phyloP scores from a whole-genome alignment of 306 rosid genomes.

The Mucuna pruriens region DNA sequence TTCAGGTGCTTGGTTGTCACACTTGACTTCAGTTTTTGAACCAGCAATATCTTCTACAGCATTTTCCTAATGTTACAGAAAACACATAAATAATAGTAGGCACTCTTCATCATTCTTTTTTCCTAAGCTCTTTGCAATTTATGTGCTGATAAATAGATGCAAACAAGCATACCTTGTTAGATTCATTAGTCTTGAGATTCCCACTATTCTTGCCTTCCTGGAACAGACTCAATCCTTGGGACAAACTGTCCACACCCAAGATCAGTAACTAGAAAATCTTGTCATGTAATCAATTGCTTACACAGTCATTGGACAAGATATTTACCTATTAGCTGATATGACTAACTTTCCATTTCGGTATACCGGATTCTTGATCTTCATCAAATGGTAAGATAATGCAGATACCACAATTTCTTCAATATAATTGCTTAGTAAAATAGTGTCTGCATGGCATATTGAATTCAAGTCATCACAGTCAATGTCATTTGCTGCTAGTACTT shows the following conservation, averaged over 20 bases:
- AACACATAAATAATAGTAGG: neutral
- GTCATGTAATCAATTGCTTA: neutral
- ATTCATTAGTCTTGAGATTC: slow-evolving; percentile 69
- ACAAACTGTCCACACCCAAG: slow-evolving; percentile 69
- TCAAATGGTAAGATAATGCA: slow-evolving; percentile 78
- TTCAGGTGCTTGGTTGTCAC: slow-evolving; percentile 63
- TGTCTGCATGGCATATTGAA: slow-evolving; percentile 71
- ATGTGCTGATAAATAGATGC: neutral
- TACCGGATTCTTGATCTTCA: slow-evolving; percentile 68
- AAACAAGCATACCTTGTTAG: slow-evolving; percentile 58
- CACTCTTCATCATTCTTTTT: neutral
- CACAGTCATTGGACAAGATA: slow-evolving; percentile 12
- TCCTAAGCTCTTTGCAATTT: neutral
- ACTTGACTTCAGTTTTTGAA: slow-evolving; percentile 57
- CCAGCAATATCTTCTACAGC: slow-evolving; percentile 58
- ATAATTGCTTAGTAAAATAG: slow-evolving; percentile 59
- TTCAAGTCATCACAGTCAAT: slow-evolving; percentile 81
- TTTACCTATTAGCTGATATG: slow-evolving; percentile 81
- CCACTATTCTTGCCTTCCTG: slow-evolving; percentile 72
- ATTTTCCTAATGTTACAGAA: slow-evolving; percentile 52
- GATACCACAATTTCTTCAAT: slow-evolving; percentile 86
- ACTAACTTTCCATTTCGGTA: slow-evolving; percentile 93
- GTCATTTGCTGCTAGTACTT: slow-evolving; percentile 84
- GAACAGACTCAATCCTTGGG: slow-evolving; percentile 84
- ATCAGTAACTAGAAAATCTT: slow-evolving; percentile 36